phyloP scores from a whole-genome alignment of 495 filamentous ascomycete species.

The Cudoniella acicularis region DNA sequence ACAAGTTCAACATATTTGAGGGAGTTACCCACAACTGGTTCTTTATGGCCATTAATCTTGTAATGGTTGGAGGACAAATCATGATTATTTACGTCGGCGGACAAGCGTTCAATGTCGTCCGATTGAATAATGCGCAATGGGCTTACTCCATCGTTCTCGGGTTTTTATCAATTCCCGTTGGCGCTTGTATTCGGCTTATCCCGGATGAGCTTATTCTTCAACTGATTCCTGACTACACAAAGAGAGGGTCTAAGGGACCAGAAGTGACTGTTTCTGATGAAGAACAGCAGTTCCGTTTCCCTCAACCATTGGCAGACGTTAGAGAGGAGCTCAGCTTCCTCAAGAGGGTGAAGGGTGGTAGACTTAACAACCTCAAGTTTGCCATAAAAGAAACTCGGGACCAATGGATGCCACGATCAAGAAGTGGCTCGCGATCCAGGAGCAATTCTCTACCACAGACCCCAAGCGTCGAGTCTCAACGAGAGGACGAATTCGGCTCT shows the following conservation, averaged over 20 bases:
- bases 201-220: slow-evolving; percentile 60
- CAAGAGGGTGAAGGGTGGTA: slow-evolving; percentile 87
- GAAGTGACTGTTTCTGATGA: slow-evolving; percentile 67
- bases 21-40: slow-evolving; percentile 73
- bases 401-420: slow-evolving; percentile 63
- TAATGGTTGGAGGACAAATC: slow-evolving; percentile 78
- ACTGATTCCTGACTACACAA: slow-evolving; percentile 65
- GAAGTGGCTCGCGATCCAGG: slow-evolving; percentile 71
- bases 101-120: slow-evolving; percentile 67
- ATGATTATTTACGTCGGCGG: slow-evolving; percentile 78
- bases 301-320: slow-evolving; percentile 70
- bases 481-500: slow-evolving; percentile 37
- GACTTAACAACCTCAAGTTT: slow-evolving; percentile 82
- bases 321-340: slow-evolving; percentile 80
- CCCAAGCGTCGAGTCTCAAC: slow-evolving; percentile 52
- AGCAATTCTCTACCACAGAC: slow-evolving; percentile 69
- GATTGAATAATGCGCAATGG: slow-evolving; percentile 67
- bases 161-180: slow-evolving; percentile 68
- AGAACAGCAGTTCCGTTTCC: slow-evolving; percentile 67
- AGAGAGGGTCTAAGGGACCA: slow-evolving; percentile 54
- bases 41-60: slow-evolving; percentile 75
- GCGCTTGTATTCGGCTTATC: slow-evolving; percentile 64
- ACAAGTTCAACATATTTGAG: slow-evolving; percentile 86
- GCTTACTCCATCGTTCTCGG: slow-evolving; percentile 70
- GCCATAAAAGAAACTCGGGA: slow-evolving; percentile 76